Base-by-base conservation (phyloP, 208 protist genomes). In the Lotmaria passim region DNA sequence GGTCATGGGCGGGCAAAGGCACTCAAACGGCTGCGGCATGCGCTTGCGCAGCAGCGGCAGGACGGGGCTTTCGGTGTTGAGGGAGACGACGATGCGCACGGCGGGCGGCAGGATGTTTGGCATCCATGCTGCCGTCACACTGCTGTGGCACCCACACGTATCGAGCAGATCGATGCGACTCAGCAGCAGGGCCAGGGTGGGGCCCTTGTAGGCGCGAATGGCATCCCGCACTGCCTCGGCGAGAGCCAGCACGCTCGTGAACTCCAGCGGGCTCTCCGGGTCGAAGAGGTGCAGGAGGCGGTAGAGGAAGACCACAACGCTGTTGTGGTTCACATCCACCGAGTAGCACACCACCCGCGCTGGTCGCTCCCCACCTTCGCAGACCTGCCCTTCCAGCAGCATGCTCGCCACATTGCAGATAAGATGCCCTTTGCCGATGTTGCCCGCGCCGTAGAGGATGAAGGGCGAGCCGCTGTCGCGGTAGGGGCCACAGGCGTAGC, bases 1-100 rank as follows among this genome's bases (percentile, higher is more conserved):
- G 38, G 71, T 75, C 43, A 91, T 69, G n/a, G 86, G 80, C 2
- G 79, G 75, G 56, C 89, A 85, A 30, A 93, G 78, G 34, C 79
- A 81, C 66, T 94, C 91, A 64, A 86, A 91, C n/a, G 91, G 91
- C 69, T 94, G 88, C 17, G 88, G 91, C 41, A 81, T 63, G 50
- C 88, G 87, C 62, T 83, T 79, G 47, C 91, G 83, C 63, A 94
- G 66, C 30, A 78, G 39, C n/a, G 73, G 53, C 36, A 96, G 85
- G n/a, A 89, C 57, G 39, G 80, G 83, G 61, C 85, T 86, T 24
- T 88, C 82, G 7, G 86, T 93, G 59, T 89, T 75, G 39, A 94
- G 43, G 0, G 86, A 85, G 15, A 93, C 57, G 41, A 93, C 78
- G 47, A 93, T 59, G 50, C 74, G 82, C 3, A 96, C 73, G 39